Conservation (phyloP, 106 monocot genomes). For the Dendrobium officinale region DNA sequence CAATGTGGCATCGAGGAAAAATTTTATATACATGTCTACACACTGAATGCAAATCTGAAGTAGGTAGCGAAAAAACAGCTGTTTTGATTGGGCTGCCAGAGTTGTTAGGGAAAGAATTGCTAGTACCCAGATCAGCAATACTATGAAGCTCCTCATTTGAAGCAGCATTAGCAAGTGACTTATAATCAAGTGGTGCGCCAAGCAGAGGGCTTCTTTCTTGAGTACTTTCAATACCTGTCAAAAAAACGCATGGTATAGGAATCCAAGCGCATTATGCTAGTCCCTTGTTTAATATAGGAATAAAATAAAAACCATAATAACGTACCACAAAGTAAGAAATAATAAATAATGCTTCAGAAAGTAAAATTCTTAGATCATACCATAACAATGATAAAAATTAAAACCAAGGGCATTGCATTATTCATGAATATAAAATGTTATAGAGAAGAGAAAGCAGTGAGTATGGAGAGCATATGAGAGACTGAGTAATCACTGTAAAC, state of each 20-base stretch:
- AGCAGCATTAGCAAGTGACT: conserved; percentile 12
- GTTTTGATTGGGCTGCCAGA: background rate
- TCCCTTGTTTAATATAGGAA: background rate
- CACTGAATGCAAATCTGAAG: conserved; percentile 31
- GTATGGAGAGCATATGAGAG: no score
- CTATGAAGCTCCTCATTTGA: conserved; percentile 13
- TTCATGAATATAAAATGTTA: no score
- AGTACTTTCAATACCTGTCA: conserved; percentile 14
- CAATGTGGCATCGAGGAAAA: conserved; percentile 12
- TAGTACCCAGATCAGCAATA: conserved; percentile 10
- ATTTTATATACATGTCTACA: conserved; percentile 26
- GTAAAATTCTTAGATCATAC: no score
- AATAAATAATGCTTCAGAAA: no score
- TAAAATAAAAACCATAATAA: no score
- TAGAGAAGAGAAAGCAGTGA: background rate
- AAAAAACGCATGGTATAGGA: background rate
- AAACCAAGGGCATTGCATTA: no score
- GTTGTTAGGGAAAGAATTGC: conserved; percentile 7
- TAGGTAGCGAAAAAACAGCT: conserved; percentile 18
- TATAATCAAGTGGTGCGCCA: background rate
- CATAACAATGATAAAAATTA: no score
- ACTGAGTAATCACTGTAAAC: no score
- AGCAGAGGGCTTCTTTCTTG: conserved; percentile 4
- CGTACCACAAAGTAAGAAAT: no score
- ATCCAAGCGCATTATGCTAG: background rate